Evolutionary conservation across 2,329 filamentous ascomycete species (phyloP), one percentile per base, ranked within the genome.

Genomic region (Zelopaecilomyces penicillatus): DNA sequence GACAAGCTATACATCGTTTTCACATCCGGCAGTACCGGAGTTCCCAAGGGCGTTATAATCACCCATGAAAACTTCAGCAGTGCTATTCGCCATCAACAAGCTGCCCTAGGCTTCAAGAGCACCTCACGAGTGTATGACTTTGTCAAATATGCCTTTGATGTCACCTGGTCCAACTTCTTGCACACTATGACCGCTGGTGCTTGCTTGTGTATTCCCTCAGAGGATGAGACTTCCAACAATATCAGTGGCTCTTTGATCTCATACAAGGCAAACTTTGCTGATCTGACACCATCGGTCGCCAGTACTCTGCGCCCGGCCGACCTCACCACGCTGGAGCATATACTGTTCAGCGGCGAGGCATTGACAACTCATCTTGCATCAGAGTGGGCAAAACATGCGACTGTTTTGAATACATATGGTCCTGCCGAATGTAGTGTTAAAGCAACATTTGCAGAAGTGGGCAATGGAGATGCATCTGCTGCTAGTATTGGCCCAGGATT

Each of bases 21-120:
- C 51, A 75, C 73, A n/a, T 74, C 71, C 11, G 73, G 73, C 11
- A 71, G 66, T 19, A 75, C 72, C 0, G 73, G 73, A 4, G 59
- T 60, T 30, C 73, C 73, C 3, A 76, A 76, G 57, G 73, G 72
- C 32, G 69, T 74, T n/a, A 61, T 73, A 26, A 50, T 60, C 8
- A 49, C 51, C 6, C 54, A 57, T 42, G 45, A 42, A 3, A 49
- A 49, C 26, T 49, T 53, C 26, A 42, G 44, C 33, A 50, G 43
- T 10, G 39, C 51, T 4, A 43, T 47, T 52, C 4, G 40, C 47
- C 9, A 46, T 53, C 34, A 37, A 31, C 5, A 39, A 30, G 26
- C 38, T 26, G 12, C 42, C 46, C 7, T 40, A 27, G 42, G 42
- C 0, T 39, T 40, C 11, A 30, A 9, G 7, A 6, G 19, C 9